A percentile compares a stretch with the other conserved stretches of the same genome.
Conservation (phyloP, 2,329 filamentous ascomycete species). For the Alternaria hordeiaustralica region DNA sequence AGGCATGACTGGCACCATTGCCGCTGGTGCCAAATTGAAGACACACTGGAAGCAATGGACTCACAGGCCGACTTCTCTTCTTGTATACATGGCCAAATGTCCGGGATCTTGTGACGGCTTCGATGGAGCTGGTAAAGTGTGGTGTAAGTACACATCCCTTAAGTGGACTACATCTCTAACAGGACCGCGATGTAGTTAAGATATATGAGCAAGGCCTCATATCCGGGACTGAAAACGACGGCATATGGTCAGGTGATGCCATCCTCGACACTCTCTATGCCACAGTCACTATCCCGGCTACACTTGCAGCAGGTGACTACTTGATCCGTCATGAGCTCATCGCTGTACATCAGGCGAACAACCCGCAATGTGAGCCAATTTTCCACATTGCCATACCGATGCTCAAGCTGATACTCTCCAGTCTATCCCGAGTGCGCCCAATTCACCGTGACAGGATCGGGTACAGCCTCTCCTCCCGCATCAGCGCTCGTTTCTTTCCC, state of each 20-base stretch:
- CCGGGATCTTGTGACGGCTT: constrained; percentile 55
- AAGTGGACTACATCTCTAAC: constrained; percentile 24
- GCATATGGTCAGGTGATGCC: constrained; percentile 58
- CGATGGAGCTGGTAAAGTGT: constrained; percentile 58
- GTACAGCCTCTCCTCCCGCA: constrained; percentile 51
- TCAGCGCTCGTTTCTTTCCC: constrained; percentile 55
- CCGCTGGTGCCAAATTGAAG: constrained; percentile 57
- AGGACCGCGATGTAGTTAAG: constrained; percentile 51
- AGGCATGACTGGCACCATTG: constrained; percentile 52
- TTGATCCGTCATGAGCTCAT: constrained; percentile 65
- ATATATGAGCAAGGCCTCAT: constrained; percentile 62
- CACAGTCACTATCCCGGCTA: constrained; percentile 60
- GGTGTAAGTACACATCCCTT: constrained; percentile 39
- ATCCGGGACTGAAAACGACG: constrained; percentile 53
- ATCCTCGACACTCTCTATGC: constrained; percentile 56
- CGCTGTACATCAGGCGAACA: constrained; percentile 62
- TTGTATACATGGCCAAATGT: constrained; percentile 62
- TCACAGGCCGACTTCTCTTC: constrained; percentile 61
- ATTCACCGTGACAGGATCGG: constrained; percentile 58
- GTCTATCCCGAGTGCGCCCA: constrained; percentile 66
- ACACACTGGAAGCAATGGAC: constrained; percentile 65
- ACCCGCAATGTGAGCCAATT: constrained; percentile 50
- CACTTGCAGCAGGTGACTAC: constrained; percentile 59
- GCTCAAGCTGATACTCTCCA: constrained; percentile 31
- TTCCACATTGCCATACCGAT: neutral